These are phyloP conservation scores for Cardiospermum halicacabum DNA, from an alignment of 345 rosid species.

Conservation along the genomic window DNA sequence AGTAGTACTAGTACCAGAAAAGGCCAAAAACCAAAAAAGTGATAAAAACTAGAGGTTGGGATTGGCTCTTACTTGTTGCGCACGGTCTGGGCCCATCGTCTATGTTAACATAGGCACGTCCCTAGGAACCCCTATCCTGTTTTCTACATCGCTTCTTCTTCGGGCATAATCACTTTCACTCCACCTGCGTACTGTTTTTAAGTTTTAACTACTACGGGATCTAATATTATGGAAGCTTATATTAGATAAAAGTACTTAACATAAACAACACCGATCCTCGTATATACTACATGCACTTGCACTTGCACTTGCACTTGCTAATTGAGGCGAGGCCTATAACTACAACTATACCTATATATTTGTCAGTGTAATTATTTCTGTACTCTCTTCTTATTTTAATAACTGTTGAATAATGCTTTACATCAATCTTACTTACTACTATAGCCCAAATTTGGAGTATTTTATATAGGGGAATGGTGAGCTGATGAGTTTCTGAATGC, in stretches of 20 bases:
- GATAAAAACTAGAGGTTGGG: neutral
- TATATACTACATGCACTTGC: too few species aligned
- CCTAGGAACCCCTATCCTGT: neutral
- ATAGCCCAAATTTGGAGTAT: neutral
- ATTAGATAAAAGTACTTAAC: too few species aligned
- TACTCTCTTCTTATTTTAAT: neutral
- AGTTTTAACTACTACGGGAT: neutral
- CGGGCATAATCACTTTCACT: too few species aligned
- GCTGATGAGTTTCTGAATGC: neutral
- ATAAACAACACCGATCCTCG: too few species aligned
- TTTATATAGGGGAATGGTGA: neutral
- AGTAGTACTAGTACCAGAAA: neutral
- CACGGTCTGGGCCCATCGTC: neutral
- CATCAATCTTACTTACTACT: constrained; percentile 8
- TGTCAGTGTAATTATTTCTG: too few species aligned
- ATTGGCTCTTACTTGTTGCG: neutral
- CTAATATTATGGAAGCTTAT: too few species aligned
- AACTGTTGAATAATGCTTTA: neutral
- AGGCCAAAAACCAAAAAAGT: neutral
- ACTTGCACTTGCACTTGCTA: too few species aligned
- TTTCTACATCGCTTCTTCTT: too few species aligned
- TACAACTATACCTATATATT: too few species aligned
- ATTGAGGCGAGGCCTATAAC: too few species aligned
- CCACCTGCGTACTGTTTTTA: neutral
- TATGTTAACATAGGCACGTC: neutral